Conservation (phyloP, 2,329 filamentous ascomycete species). For the Tolypocladium paradoxum region DNA sequence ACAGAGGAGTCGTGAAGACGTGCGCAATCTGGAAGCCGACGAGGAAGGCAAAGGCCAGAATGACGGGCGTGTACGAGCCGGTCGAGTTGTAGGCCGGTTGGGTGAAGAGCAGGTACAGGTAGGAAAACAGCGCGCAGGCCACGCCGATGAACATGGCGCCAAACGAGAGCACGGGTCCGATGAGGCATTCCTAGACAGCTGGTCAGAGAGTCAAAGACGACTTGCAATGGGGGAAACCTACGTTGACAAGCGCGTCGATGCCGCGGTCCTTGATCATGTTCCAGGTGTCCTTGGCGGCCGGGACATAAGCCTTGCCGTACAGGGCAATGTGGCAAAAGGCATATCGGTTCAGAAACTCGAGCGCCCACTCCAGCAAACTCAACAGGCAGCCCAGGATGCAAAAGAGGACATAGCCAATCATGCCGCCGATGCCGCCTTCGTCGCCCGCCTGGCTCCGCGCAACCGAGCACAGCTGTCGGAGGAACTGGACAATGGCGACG, state of each 20-base stretch:
- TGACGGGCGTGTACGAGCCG: constrained; percentile 60
- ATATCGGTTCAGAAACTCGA: constrained; percentile 83
- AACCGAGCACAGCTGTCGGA: constrained; percentile 74
- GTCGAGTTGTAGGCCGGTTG: constrained; percentile 64
- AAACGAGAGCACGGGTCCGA: constrained; percentile 63
- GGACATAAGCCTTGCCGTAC: constrained; percentile 81
- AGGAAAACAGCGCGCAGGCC: constrained; percentile 68
- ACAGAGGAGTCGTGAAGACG: constrained; percentile 79
- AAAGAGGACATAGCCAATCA: constrained; percentile 54
- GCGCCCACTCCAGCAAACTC: constrained; percentile 69
- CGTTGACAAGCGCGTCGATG: constrained; percentile 77
- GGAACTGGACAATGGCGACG: constrained; percentile 75
- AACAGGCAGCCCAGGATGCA: constrained; percentile 72
- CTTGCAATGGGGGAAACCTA: constrained; percentile 11
- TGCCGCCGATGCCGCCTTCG: constrained; percentile 64
- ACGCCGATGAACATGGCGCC: constrained; percentile 78
- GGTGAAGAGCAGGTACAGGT: constrained; percentile 78
- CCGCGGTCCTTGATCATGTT: constrained; percentile 85
- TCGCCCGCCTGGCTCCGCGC: constrained; percentile 51
- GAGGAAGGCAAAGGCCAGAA: constrained; percentile 78
- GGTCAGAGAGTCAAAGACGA: background rate
- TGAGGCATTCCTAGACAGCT: constrained; percentile 56
- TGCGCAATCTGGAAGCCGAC: constrained; percentile 86
- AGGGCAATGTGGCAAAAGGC: constrained; percentile 88
- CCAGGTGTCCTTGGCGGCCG: constrained; percentile 84